Base-by-base conservation (phyloP, 805 yeast species). In the Cephaloascus fragrans region DNA sequence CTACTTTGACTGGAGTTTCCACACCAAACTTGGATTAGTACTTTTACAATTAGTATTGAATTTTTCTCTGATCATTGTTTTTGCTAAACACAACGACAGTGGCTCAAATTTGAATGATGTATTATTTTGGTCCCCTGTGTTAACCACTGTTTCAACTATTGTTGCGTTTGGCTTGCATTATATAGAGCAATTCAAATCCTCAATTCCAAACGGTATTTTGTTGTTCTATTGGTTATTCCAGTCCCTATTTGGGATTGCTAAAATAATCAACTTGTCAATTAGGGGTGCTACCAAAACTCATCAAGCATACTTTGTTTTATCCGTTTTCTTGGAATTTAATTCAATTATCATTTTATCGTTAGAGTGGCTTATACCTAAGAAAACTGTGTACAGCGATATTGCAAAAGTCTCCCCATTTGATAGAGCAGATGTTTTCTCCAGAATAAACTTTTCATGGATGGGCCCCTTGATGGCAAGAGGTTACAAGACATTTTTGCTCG, bases 361-460 rank as follows among this genome's bases (percentile, higher is more conserved):
- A 14, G 65, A 64, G 40, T 63, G 66, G 52, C 44, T 64, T 41
- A 71, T 69, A 41, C 53, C 46, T 37, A 68, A 37, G 28, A 23
- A 23, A 12, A 59, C 55, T 16, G 53, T 23, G 6, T 23, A 23
- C 12, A 23, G 48, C 46, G 36, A 47, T 42, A 39, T 44, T 42
- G 29, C 42, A 50, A 42, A 43, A 42, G 14, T 37, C 15, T 47
- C 65, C 34, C 83, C 80, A 1, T 60, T 64, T 33, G 80, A 76
- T 32, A 56, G 55, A 39, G 84, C 87, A 10, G 80, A 89, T 53
- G 62, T 88, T 14, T 75, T 90, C 45, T 81, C 95, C 2, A 67
- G 74, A 38, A 64, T 90, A 38, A 80, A 95, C 0, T 90, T 93
- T 56, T 63, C 79, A 19, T 93, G 98, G 97, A 86, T 93, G 95